These are phyloP conservation scores for Backusella australiensis DNA, from an alignment of 192 early-diverging fungal genomes.

Conservation along the genomic window DNA sequence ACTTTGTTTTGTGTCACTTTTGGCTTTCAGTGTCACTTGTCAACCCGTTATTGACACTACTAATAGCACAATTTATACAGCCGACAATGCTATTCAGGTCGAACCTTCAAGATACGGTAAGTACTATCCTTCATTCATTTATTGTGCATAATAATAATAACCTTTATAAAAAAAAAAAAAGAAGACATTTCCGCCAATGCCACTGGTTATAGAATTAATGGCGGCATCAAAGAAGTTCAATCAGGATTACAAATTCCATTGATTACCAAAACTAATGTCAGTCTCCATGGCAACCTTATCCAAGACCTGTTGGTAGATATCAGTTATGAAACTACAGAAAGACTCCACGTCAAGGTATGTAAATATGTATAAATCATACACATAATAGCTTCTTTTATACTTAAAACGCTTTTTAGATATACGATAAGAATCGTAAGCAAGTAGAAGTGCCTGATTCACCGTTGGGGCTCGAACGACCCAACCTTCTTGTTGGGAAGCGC, in stretches of 20 bases:
- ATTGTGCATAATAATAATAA: background rate
- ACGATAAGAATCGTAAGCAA: conserved; percentile 15
- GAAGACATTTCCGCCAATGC: background rate
- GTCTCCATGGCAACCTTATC: conserved; percentile 44
- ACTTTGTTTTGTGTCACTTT: background rate
- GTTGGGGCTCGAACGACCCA: conserved; percentile 18
- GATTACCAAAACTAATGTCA: background rate
- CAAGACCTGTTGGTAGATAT: conserved; percentile 41
- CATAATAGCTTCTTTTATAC: background rate
- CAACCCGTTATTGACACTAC: background rate
- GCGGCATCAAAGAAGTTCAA: background rate
- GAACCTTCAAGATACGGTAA: background rate
- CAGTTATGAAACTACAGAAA: conserved; percentile 46
- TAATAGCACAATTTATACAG: background rate
- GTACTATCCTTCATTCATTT: background rate
- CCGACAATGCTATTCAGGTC: background rate
- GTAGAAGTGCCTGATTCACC: conserved; percentile 22
- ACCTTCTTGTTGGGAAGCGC: background rate
- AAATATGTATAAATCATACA: too few relatives aligned
- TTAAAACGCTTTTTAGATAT: background rate
- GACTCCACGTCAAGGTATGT: conserved; percentile 52
- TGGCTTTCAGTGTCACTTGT: background rate
- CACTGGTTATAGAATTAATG: background rate
- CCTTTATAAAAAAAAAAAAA: background rate
- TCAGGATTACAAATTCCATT: background rate